These are phyloP conservation scores for rapeseed (Brassica napus) DNA, from an alignment of 345 rosid genomes.

Conservation along the genomic window Da-Ae NC_063436.1:29081501-29082000, in stretches of 20 bases:
- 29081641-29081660: constrained; percentile 61
- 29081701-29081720: constrained; percentile 58
- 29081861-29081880: neutral
- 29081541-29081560: constrained; percentile 59
- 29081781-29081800: constrained; percentile 55
- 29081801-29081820: constrained; percentile 58
- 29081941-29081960: constrained; percentile 50
- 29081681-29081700: constrained; percentile 63
- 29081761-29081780: constrained; percentile 46
- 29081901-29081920: constrained; percentile 63
- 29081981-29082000: constrained; percentile 63
- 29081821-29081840: neutral
- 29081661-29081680: constrained; percentile 36
- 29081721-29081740: constrained; percentile 51
- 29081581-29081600: constrained; percentile 71
- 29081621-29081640: constrained; percentile 54
- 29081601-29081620: constrained; percentile 60
- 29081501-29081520: constrained; percentile 39
- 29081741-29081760: constrained; percentile 53
- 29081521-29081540: constrained; percentile 60
- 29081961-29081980: constrained; percentile 41
- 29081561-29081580: constrained; percentile 66
- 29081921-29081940: constrained; percentile 51
- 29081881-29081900: constrained; percentile 58
- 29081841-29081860: neutral